These are phyloP conservation scores for Starmerella ratchasimensis DNA, from an alignment of 805 yeast genomes.

Conservation along the genomic window DNA sequence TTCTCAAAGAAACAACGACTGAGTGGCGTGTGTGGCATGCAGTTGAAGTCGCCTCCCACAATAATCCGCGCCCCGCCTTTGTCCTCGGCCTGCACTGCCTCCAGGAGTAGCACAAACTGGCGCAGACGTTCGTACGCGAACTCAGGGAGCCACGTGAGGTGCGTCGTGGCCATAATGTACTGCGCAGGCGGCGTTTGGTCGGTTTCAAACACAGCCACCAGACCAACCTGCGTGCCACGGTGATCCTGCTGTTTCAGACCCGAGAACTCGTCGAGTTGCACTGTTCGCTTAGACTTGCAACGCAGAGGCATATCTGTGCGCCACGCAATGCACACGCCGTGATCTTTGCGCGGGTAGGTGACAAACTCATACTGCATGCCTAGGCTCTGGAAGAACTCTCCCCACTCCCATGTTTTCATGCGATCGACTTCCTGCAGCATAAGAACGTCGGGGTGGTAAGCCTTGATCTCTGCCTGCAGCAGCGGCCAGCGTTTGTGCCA, in stretches of 20 bases:
- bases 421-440: slow-evolving; percentile 80
- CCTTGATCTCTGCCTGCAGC: slow-evolving; percentile 46
- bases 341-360: slow-evolving; percentile 52
- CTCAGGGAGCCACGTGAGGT: slow-evolving; percentile 90
- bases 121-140: slow-evolving; percentile 84
- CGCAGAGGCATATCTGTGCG: slow-evolving; percentile 28
- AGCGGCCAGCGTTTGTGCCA: slow-evolving; percentile 65
- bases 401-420: slow-evolving; percentile 37
- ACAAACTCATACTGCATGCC: slow-evolving; percentile 25
- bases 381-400: background rate
- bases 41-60: slow-evolving; percentile 81
- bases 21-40: slow-evolving; percentile 78
- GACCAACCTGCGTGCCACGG: background rate
- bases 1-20: slow-evolving; percentile 27
- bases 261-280: background rate
- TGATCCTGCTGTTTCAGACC: background rate
- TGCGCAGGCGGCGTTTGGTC: slow-evolving; percentile 27
- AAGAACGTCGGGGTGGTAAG: slow-evolving; percentile 59
- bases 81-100: slow-evolving; percentile 32
- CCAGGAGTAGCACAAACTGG: slow-evolving; percentile 32
- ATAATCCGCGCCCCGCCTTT: slow-evolving; percentile 34
- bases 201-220: background rate
- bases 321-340: slow-evolving; percentile 68
- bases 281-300: slow-evolving; percentile 29
- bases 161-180: slow-evolving; percentile 80